These are phyloP conservation scores for Cyclocybe aegerita DNA, from an alignment of 768 basidiomycete genomes.

Conservation along the genomic window DNA sequence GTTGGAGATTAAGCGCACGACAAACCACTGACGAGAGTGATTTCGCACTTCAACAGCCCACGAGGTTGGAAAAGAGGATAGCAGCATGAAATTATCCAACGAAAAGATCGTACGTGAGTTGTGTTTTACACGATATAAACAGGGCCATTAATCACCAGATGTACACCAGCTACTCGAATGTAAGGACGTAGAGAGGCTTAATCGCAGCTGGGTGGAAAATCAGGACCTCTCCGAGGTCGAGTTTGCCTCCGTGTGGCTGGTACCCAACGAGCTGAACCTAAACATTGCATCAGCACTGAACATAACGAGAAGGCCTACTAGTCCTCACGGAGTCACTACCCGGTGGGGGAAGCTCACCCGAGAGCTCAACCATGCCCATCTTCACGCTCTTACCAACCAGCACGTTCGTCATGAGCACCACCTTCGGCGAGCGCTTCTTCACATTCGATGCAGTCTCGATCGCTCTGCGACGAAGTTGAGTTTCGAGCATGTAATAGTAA, in stretches of 20 bases:
- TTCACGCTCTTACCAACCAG: slow-evolving; percentile 11
- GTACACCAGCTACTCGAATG: slow-evolving; percentile 10
- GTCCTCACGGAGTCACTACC: slow-evolving; percentile 14
- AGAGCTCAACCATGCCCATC: slow-evolving; percentile 3
- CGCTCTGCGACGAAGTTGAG: slow-evolving; percentile 6
- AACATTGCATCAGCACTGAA: background rate
- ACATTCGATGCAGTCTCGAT: slow-evolving; percentile 1
- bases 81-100: no score
- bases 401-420: slow-evolving; percentile 13
- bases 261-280: slow-evolving; percentile 13
- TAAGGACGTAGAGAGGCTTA: slow-evolving; percentile 19
- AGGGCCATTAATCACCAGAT: no score
- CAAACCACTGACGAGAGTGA: no score
- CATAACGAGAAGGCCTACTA: no score
- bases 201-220: slow-evolving; percentile 18
- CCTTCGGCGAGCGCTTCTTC: slow-evolving; percentile 7
- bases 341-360: slow-evolving; percentile 1
- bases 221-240: slow-evolving; percentile 15
- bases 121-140: background rate
- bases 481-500: background rate
- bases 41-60: no score
- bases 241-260: slow-evolving; percentile 3
- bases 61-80: no score
- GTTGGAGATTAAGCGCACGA: no score
- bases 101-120: background rate